Conservation (phyloP, 345 rosid species). For the Eucalyptus erythrocorys region DNA sequence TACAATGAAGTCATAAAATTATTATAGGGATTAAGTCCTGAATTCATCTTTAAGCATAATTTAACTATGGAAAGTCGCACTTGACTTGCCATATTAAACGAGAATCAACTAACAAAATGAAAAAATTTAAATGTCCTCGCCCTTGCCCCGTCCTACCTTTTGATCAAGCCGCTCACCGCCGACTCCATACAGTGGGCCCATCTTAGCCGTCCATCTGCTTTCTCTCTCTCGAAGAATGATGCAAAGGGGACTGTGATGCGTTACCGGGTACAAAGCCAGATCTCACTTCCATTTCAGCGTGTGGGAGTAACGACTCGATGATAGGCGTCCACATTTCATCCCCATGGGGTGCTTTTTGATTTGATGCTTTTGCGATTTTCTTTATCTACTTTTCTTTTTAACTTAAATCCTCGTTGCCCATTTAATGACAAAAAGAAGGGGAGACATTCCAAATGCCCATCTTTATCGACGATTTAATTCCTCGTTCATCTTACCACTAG, state of each 20-base stretch:
- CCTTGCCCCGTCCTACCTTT: not conserved
- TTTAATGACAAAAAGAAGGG: not conserved
- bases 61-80: not conserved
- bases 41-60: not conserved
- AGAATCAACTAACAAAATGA: not conserved
- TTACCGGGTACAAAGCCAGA: rapidly evolving
- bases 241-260: not conserved
- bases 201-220: not conserved
- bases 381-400: not conserved
- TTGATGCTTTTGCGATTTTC: not conserved
- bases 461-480: not conserved
- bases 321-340: not conserved
- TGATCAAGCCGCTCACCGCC: not conserved
- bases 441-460: not conserved
- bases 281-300: not conserved
- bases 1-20: no score
- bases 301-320: not conserved
- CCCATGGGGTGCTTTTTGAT: rapidly evolving
- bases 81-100: not conserved
- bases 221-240: not conserved
- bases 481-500: no score
- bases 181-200: not conserved
- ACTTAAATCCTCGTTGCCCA: not conserved
- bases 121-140: no score
- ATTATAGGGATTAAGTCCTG: not conserved